Base-by-base conservation (phyloP, 371 early-diverging fungal species). In the Mucor racemosus region DNA sequence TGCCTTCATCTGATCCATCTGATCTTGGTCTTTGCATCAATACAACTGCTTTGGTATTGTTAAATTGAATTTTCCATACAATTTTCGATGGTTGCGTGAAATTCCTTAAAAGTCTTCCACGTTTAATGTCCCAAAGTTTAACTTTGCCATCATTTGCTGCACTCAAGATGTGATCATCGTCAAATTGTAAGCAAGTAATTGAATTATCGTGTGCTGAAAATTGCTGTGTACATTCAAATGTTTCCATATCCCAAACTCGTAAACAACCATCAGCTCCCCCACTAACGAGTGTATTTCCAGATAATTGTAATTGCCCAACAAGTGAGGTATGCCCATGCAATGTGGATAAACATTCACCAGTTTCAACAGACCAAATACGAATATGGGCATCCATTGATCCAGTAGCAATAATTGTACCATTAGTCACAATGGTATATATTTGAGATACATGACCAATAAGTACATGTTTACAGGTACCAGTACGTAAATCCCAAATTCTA, bases 191-290 rank as follows among this genome's bases (percentile, higher is more conserved):
- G 64, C 94, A 93, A 0, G 94, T 95, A 15, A 95, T 92, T 0
- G 94, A 92, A 36, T 92, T 92, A 33, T 87, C 79, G 58, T 95
- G 95, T 0, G 94, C 94, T 33, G 88, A 88, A 14, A 94, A 86
- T 35, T 85, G 87, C 33, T 86, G 86, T 35, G 86, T 80, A 46
- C 93, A 89, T 53, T 86, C 81, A 66, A 84, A 82, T 26, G 79
- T 89, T 13, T 82, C 78, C 17, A 93, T 86, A 61, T 88, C 86
- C 99, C 99, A 98, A 8, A 98, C 88, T 35, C 94, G 88, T 21
- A 94, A 80, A 48, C 89, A 88, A 1, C 94, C 90, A 74, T 98
- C 98, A 10, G 95, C 93, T 8, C 94, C 90, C 7, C 94, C 95
- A 58, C 88, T 94, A 39, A 93, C 91, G 14, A 94, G 77, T 8